phyloP scores from a whole-genome alignment of 192 early-diverging fungal genomes.

The Lobosporangium transversale region DNA sequence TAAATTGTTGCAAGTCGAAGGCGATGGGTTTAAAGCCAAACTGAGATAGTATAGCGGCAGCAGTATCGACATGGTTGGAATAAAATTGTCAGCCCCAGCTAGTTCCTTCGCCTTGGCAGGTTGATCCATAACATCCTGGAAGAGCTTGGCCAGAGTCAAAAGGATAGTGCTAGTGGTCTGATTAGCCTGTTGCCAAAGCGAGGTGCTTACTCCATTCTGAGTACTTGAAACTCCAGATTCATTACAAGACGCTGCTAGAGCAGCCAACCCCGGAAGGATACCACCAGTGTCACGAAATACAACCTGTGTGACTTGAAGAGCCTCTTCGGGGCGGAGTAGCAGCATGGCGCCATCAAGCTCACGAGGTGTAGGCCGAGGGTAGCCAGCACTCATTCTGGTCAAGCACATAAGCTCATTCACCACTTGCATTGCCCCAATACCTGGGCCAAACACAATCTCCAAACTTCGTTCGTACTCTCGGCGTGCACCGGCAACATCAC shows the following conservation, averaged over 20 bases:
- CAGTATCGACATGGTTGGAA: conserved; percentile 69
- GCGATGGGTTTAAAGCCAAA: conserved; percentile 79
- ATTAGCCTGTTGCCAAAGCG: conserved; percentile 60
- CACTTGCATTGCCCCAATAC: conserved; percentile 43
- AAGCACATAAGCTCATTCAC: conserved; percentile 44
- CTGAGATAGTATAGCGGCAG: conserved; percentile 88
- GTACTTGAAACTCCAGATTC: conserved; percentile 14
- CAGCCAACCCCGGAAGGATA: conserved; percentile 72
- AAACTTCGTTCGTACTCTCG: conserved; percentile 87
- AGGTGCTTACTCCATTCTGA: conserved; percentile 44
- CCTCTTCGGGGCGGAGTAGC: conserved; percentile 72
- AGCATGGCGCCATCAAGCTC: conserved; percentile 52
- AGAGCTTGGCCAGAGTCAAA: conserved; percentile 88
- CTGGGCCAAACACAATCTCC: conserved; percentile 69
- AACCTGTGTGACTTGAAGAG: conserved; percentile 62
- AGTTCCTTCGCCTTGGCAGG: conserved; percentile 53
- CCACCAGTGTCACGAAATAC: conserved; percentile 72
- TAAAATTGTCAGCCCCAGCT: conserved; percentile 53
- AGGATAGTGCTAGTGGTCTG: conserved; percentile 78
- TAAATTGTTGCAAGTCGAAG: conserved; percentile 92
- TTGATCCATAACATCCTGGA: conserved; percentile 77
- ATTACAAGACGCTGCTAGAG: conserved; percentile 20
- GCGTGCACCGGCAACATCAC: conserved; percentile 75
- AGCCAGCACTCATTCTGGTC: conserved; percentile 44
- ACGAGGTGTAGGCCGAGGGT: conserved; percentile 17